Evolutionary conservation across 1,139 yeast species (phyloP).

Genomic region (Saccharomyces hybrid): DNA sequence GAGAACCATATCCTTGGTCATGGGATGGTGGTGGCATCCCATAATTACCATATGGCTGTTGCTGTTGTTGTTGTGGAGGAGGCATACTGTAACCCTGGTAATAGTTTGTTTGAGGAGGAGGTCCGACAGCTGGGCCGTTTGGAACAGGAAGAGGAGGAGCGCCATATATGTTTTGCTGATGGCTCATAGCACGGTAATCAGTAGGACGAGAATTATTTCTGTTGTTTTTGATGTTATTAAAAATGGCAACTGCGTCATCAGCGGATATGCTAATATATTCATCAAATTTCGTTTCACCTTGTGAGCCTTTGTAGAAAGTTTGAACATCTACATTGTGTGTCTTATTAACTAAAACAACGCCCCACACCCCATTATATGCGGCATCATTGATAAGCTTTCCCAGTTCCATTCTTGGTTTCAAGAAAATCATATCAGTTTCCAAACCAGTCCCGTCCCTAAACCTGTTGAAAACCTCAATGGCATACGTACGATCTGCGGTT

Average conservation of each 20-base stretch:
- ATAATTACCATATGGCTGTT: conserved; percentile 5
- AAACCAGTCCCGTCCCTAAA: conserved; percentile 46
- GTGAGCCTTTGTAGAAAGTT: conserved; percentile 58
- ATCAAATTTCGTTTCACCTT: conserved; percentile 69
- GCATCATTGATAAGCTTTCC: conserved; percentile 60
- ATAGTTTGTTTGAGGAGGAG: conserved; percentile 15
- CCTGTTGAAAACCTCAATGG: conserved; percentile 47
- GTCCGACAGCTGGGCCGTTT: conserved; percentile 6
- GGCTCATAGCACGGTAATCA: conserved; percentile 7
- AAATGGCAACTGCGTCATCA: conserved; percentile 47
- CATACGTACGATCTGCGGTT: conserved; percentile 53
- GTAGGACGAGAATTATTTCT: conserved; percentile 25
- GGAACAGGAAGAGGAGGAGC: conserved; percentile 6
- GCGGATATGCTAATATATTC: conserved; percentile 66
- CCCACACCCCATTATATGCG: conserved; percentile 73
- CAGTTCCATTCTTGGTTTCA: conserved; percentile 45
- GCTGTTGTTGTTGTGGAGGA: conserved; percentile 14
- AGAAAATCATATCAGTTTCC: conserved; percentile 40
- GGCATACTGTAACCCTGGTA: conserved; percentile 7
- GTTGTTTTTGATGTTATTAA: conserved; percentile 36
- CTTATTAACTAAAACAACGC: conserved; percentile 59
- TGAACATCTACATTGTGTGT: conserved; percentile 56
- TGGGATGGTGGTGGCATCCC: conserved; percentile 8
- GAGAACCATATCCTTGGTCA: conserved; percentile 10
- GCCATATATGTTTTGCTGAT: conserved; percentile 4